These are phyloP conservation scores for Thelonectria rubi DNA, from an alignment of 2,329 filamentous ascomycete species.

Conservation along the genomic window DNA sequence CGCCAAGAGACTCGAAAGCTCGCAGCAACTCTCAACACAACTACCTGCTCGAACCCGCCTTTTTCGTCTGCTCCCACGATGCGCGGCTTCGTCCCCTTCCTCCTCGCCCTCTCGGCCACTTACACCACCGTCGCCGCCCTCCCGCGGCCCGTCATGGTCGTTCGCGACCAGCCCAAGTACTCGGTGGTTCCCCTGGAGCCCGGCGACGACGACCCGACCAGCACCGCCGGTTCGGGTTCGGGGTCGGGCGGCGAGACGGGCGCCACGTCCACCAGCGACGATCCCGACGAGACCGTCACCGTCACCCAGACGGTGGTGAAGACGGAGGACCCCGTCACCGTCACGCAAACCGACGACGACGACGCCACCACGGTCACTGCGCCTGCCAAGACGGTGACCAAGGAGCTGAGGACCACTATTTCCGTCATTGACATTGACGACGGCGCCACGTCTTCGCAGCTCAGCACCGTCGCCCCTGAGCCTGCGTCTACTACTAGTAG, in stretches of 20 bases:
- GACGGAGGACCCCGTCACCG: conserved; percentile 40
- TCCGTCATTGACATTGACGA: conserved; percentile 44
- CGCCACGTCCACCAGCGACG: conserved; percentile 23
- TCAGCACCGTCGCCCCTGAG: conserved; percentile 43
- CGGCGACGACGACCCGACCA: conserved; percentile 35
- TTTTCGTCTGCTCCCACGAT: conserved; percentile 37
- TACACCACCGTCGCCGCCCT: conserved; percentile 42
- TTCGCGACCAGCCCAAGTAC: conserved; percentile 48
- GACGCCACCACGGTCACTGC: conserved; percentile 42
- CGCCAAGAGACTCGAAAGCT: neutral
- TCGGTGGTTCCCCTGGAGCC: conserved; percentile 53
- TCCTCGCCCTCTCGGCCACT: conserved; percentile 45
- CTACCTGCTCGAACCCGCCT: neutral
- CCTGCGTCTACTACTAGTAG: neutral
- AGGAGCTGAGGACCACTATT: conserved; percentile 44
- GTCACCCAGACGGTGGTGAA: conserved; percentile 48
- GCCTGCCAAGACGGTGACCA: conserved; percentile 37
- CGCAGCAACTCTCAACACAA: neutral
- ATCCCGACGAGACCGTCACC: conserved; percentile 42
- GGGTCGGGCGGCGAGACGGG: conserved; percentile 27
- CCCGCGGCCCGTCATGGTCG: conserved; percentile 39
- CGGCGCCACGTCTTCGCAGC: conserved; percentile 34
- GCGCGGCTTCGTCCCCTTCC: conserved; percentile 43
- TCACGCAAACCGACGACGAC: conserved; percentile 41
- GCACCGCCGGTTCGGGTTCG: conserved; percentile 33